Base-by-base conservation (phyloP, 139 green algal genomes). In the Pseudopediastrum boryanum region DNA sequence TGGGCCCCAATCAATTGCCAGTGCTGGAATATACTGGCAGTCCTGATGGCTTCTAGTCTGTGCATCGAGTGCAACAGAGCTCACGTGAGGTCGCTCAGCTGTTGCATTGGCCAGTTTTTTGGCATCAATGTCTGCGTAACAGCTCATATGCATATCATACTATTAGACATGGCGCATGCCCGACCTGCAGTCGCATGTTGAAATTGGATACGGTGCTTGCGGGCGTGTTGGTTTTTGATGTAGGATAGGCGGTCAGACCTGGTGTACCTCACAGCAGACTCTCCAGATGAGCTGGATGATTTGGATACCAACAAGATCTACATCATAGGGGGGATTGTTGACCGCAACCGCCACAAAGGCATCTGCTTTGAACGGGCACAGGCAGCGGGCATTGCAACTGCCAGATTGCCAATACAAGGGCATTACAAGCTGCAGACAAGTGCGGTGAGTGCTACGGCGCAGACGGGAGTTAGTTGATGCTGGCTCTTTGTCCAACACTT, bases 301-400 rank as follows among this genome's bases (percentile, higher is more conserved):
- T 83, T 97, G n/a, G 90, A 96, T 65, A 46, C 72, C 0, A 69
- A 25, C 43, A 90, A 87, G 66, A 56, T 89, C 1, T 98, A 97
- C 84, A 87, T 98, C 77, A 90, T 98, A 9, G 94, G 94, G 0
- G 94, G 94, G 29, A 86, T 98, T 2, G 91, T 98, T 21, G 94
- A 98, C 83, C 85, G 92, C 61, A 98, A 98, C 86, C 87, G 91
- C 67, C 97, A 98, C 86, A 94, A 92, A 79, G 84, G 81, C 13
- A 36, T 81, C 33, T 66, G 77, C 52, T 65, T 65, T 36, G 25
- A 64, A 16, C 71, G 66, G 13, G 83, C 83, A 23, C 36, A 77
- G 12, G 73, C 67, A 36, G 87, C 91, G 46, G 92, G 91, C 43
- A 92, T 98, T 5, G 56, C 83, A 33, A 94, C 90, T 8, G 94